Base-by-base conservation (phyloP, 176 grass and related monocot species). In the Oryza coarctata region DNA sequence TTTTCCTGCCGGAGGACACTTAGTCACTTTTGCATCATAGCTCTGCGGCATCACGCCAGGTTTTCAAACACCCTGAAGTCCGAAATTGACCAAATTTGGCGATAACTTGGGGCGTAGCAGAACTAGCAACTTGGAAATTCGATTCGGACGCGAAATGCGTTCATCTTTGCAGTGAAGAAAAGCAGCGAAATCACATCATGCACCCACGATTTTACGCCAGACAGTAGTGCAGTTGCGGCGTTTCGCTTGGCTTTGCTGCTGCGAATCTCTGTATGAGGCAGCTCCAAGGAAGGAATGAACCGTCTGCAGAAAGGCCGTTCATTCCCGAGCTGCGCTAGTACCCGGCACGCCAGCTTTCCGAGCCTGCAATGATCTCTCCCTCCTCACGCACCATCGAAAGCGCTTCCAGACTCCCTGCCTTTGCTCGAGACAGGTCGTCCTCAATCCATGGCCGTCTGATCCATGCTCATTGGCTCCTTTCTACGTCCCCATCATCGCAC, bases 291-390 rank as follows among this genome's bases (percentile, higher is more conserved):
- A 41, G 15, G n/a, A 58, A 62, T 11, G 68, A 44, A 25, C 60
- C 27, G 17, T 60, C 63, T 22, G 45, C 18, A 29, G 18, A n/a
- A 28, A 11, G 67, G 17, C 26, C 2, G 11, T 22, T 13, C 29
- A 22, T 28, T 25, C 7, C 14, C 6, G 14, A 31, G 27, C 12
- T 7, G 43, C 14, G 18, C 70, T 32, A 73, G 25, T 32, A 1
- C 15, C 72, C 17, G 23, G 36, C 30, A 40, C 52, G 7, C 38
- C 65, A 5, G 57, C 39, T 73, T 77, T 72, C 26, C 6, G 9
- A 34, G 18, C 23, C 33, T 20, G 68, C 41, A 73, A 78, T 83
- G 26, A 83, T 83, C 36, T 15, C 70, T 38, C 60, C 23, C 63
- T 17, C 6, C 29, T 7, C 71, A 11, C 29, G 4, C 80, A 68